phyloP scores from a whole-genome alignment of 1,284 basidiomycete species.

The Marasmius sp. region DNA sequence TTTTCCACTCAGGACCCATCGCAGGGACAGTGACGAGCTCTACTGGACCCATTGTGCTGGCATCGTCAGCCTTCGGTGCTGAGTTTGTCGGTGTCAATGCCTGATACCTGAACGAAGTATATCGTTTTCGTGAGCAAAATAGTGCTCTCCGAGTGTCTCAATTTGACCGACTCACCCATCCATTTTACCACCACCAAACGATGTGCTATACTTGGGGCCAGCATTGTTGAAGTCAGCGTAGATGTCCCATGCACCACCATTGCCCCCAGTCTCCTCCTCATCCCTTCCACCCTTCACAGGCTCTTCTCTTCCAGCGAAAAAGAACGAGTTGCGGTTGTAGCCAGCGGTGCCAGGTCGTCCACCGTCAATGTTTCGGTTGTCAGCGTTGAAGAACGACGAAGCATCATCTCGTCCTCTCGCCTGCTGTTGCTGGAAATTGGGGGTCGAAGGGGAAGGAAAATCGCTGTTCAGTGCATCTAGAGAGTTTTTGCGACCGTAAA shows the following conservation, averaged over 20 bases:
- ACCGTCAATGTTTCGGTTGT: conserved; percentile 28
- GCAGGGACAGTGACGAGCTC: conserved; percentile 88
- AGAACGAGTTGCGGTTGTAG: conserved; percentile 68
- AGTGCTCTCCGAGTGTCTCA: conserved; percentile 5
- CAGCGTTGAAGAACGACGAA: conserved; percentile 63
- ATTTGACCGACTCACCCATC: conserved; percentile 18
- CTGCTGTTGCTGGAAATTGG: conserved; percentile 13
- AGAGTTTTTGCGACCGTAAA: conserved; percentile 67
- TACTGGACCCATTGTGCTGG: conserved; percentile 44
- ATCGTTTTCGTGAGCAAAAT: not conserved
- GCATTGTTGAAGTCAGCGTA: conserved; percentile 90
- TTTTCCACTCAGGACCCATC: conserved; percentile 84
- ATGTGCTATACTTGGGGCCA: conserved; percentile 75
- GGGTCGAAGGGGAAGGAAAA: conserved; percentile 36
- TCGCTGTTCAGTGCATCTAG: conserved; percentile 60
- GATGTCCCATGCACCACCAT: conserved; percentile 73
- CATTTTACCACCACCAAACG: conserved; percentile 39
- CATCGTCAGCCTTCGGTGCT: conserved; percentile 36
- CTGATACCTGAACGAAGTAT: conserved; percentile 13
- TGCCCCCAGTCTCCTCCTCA: conserved; percentile 43
- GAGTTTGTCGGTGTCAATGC: not conserved
- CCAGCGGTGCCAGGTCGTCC: conserved; percentile 45
- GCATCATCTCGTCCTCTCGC: conserved; percentile 54
- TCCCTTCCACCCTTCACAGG: conserved; percentile 73
- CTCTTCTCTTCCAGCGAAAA: conserved; percentile 64